These are phyloP conservation scores for Lepidium aucheri DNA, from an alignment of 345 rosid species.

Conservation along the genomic window DNA sequence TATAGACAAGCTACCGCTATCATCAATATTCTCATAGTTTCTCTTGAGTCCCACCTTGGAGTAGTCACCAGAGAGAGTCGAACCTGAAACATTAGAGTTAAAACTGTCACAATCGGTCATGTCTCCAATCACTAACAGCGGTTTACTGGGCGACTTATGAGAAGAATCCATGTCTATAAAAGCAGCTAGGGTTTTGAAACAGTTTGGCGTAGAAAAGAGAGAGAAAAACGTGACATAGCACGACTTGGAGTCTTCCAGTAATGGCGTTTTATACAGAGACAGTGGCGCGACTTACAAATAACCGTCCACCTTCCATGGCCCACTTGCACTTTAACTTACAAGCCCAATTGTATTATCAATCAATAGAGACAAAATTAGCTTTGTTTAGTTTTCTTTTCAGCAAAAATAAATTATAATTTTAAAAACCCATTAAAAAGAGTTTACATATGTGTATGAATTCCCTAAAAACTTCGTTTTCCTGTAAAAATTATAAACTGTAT, in stretches of 20 bases:
- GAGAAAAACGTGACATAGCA: not conserved
- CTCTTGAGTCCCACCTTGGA: conserved; percentile 1
- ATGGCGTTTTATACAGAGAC: not conserved
- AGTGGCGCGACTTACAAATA: conserved; percentile 10
- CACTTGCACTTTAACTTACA: not conserved
- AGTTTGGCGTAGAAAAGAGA: not conserved
- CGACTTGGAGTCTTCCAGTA: not conserved
- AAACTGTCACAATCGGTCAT: not conserved
- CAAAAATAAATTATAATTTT: too few relatives aligned
- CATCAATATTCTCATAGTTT: not conserved
- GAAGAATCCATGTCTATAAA: conserved; percentile 3
- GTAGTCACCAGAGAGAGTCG: not conserved
- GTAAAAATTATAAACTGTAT: too few relatives aligned
- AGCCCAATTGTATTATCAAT: not conserved
- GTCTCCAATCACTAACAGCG: not conserved
- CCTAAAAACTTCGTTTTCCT: too few relatives aligned
- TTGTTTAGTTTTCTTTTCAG: too few relatives aligned
- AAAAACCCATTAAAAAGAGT: too few relatives aligned
- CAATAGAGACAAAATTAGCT: not conserved
- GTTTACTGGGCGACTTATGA: not conserved
- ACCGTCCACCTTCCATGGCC: conserved; percentile 6
- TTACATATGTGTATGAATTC: too few relatives aligned
- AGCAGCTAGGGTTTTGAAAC: not conserved
- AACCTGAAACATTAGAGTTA: not conserved
- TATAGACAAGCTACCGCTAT: not conserved